Evolutionary conservation across 768 basidiomycete species (phyloP).

Genomic region (Calvatia gigantea): DNA sequence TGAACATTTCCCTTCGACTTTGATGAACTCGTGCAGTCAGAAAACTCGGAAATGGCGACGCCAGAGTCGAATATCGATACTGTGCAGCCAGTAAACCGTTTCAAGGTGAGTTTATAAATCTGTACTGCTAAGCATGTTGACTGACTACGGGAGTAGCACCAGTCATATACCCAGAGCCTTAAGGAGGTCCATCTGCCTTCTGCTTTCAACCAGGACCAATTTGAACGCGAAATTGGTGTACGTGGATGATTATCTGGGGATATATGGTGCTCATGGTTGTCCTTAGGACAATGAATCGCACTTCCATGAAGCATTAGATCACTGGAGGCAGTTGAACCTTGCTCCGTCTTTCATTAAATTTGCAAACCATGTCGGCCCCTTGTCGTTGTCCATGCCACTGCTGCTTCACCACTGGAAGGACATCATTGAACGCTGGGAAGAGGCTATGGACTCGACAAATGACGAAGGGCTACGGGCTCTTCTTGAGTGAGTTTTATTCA

Average conservation of each 20-base stretch:
- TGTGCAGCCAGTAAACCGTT: conserved; percentile 33
- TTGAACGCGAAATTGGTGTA: conserved; percentile 61
- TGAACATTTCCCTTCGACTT: background rate
- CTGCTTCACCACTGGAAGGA: conserved; percentile 78
- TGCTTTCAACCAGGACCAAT: conserved; percentile 48
- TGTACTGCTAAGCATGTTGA: background rate
- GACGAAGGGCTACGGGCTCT: conserved; percentile 71
- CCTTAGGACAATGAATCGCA: conserved; percentile 72
- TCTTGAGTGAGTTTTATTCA: conserved; percentile 59
- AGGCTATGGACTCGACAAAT: conserved; percentile 53
- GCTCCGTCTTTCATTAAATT: conserved; percentile 72
- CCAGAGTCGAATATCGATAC: background rate
- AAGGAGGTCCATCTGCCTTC: conserved; percentile 74
- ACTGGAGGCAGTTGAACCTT: conserved; percentile 81
- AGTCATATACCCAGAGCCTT: conserved; percentile 65
- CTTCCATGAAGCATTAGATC: conserved; percentile 68
- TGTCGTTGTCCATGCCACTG: conserved; percentile 75
- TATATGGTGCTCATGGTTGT: background rate
- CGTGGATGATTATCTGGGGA: conserved; percentile 17
- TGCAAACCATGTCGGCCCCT: conserved; percentile 51
- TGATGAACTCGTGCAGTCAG: background rate
- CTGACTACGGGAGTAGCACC: conserved; percentile 44
- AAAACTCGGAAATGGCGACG: background rate
- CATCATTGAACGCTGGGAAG: conserved; percentile 62
- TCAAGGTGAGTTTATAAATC: conserved; percentile 35